phyloP scores from a whole-genome alignment of 129 eudicot species.

The Calendula officinalis region DNA sequence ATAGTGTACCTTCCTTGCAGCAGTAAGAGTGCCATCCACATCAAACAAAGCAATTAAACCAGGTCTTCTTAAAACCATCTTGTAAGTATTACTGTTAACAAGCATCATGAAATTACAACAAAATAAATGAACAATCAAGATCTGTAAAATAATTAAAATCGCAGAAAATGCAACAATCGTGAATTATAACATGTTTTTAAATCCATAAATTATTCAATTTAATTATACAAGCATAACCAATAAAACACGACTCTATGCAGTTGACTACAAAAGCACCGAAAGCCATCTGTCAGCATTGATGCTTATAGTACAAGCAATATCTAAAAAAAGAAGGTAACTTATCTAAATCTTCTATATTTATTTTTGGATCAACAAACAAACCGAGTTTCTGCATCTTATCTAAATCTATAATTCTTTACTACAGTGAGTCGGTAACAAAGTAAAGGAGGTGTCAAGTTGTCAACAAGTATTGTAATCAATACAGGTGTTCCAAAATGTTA shows the following conservation, averaged over 20 bases:
- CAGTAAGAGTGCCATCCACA: conserved; percentile 94
- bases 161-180: conserved; percentile 11
- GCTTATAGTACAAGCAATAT: conserved; percentile 11
- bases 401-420: conserved; percentile 4
- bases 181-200: conserved; percentile 5
- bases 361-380: conserved; percentile 7
- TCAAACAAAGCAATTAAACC: conserved; percentile 94
- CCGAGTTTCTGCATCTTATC: conserved; percentile 3
- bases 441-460: too few relatives aligned
- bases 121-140: conserved; percentile 12
- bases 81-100: conserved; percentile 23
- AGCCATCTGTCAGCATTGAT: conserved; percentile 25
- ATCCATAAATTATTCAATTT: conserved; percentile 22
- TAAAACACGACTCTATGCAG: conserved; percentile 10
- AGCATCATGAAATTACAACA: conserved; percentile 15
- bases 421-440: too few relatives aligned
- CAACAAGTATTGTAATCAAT: too few relatives aligned
- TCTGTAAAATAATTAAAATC: not conserved
- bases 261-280: conserved; percentile 20
- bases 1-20: conserved; percentile 69
- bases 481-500: too few relatives aligned
- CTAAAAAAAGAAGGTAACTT: conserved; percentile 15
- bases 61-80: conserved; percentile 62
- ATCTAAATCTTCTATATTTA: conserved; percentile 15
- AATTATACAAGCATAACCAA: conserved; percentile 19